Evolutionary conservation across 768 basidiomycete species (phyloP).

Genomic region (Lepiota venenata): DNA sequence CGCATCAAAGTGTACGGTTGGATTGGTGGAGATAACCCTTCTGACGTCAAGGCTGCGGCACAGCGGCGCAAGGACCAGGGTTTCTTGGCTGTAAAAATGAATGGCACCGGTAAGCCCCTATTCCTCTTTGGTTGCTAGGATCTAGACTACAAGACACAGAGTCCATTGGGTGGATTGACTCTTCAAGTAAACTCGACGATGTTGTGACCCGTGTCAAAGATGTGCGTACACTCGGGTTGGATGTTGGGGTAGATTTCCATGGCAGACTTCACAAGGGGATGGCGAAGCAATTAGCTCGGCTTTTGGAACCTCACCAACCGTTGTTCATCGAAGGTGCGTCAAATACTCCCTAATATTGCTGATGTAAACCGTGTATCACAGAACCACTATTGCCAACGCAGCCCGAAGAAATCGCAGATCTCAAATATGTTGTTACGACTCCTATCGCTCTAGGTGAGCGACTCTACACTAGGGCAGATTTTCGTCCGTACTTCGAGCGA

Average conservation of each 20-base stretch:
- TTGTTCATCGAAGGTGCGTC: constrained; percentile 62
- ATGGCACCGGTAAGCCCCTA: constrained; percentile 45
- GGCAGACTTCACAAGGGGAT: constrained; percentile 67
- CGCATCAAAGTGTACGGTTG: constrained; percentile 56
- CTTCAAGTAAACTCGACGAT: constrained; percentile 46
- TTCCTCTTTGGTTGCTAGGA: not conserved
- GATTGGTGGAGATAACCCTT: constrained; percentile 54
- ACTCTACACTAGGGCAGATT: constrained; percentile 58
- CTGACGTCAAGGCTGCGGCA: constrained; percentile 51
- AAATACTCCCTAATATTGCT: not conserved
- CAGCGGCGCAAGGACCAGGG: constrained; percentile 53
- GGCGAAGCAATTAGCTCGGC: constrained; percentile 62
- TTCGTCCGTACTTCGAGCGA: constrained; percentile 61
- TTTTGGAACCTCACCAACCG: constrained; percentile 55
- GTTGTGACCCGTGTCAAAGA: constrained; percentile 51
- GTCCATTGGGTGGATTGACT: constrained; percentile 56
- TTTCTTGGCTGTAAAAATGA: constrained; percentile 74
- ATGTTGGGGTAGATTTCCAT: constrained; percentile 70
- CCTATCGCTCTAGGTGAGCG: constrained; percentile 65
- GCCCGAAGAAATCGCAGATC: constrained; percentile 57
- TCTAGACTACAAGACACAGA: constrained; percentile 17
- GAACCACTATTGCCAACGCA: constrained; percentile 61
- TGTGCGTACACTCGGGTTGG: constrained; percentile 50
- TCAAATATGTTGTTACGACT: constrained; percentile 48
- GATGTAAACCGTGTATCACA: constrained; percentile 14